Evolutionary conservation across 1,284 basidiomycete genomes (phyloP).

Genomic region (Cutaneotrichosporon sp.): DNA sequence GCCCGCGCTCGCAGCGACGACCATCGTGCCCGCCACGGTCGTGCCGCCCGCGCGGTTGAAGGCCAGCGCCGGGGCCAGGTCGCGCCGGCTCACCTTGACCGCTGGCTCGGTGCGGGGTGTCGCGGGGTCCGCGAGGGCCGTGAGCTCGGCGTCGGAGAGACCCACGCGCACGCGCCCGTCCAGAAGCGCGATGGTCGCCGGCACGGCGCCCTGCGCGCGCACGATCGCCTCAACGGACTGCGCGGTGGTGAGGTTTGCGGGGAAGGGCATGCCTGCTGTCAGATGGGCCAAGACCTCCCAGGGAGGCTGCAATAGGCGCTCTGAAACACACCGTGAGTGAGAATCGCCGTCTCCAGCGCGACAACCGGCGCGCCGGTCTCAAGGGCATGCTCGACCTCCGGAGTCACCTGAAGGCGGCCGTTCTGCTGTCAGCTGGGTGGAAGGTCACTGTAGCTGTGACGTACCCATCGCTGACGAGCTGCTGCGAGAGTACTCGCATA

Average conservation of each 20-base stretch:
- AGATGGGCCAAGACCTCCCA: background rate
- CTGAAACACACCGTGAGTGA: slow-evolving; percentile 69
- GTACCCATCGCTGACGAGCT: slow-evolving; percentile 16
- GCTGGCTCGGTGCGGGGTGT: slow-evolving; percentile 34
- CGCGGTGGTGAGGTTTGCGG: slow-evolving; percentile 73
- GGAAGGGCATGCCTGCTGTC: slow-evolving; percentile 66
- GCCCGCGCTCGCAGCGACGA: slow-evolving; percentile 76
- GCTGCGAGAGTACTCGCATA: slow-evolving; percentile 14
- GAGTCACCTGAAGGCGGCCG: slow-evolving; percentile 39
- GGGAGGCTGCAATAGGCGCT: background rate
- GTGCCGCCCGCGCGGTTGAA: slow-evolving; percentile 76
- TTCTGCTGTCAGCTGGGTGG: slow-evolving; percentile 24
- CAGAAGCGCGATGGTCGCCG: slow-evolving; percentile 88
- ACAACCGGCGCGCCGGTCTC: slow-evolving; percentile 56
- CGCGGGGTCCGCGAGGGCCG: slow-evolving; percentile 61
- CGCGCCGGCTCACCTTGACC: slow-evolving; percentile 83
- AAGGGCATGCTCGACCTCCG: slow-evolving; percentile 77
- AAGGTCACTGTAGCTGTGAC: background rate
- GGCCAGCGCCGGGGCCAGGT: slow-evolving; percentile 77
- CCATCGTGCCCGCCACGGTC: slow-evolving; percentile 85
- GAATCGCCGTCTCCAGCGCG: slow-evolving; percentile 72
- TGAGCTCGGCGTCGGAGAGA: slow-evolving; percentile 66
- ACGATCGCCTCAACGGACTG: slow-evolving; percentile 75
- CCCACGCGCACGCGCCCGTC: slow-evolving; percentile 85
- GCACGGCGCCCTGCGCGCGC: slow-evolving; percentile 72